Evolutionary conservation across 768 basidiomycete species (phyloP).

Genomic region (Rhizopogon salebrosus): DNA sequence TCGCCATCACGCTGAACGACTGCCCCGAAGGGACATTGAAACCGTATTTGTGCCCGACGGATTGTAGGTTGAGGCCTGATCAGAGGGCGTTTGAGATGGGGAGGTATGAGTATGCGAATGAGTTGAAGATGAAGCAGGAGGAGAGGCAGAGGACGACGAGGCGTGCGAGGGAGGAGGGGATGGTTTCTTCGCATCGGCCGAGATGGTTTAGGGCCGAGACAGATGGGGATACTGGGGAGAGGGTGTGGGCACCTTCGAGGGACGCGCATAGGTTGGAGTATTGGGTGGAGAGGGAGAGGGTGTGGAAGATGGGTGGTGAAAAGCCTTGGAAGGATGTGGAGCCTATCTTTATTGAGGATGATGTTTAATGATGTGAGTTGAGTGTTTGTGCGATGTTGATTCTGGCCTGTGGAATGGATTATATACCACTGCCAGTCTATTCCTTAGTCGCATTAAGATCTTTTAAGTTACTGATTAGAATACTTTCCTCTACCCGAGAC

Average conservation of each 20-base stretch:
- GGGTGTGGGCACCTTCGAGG: conserved; percentile 75
- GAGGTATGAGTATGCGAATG: conserved; percentile 78
- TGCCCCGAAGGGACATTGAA: conserved; percentile 66
- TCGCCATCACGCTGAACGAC: conserved; percentile 88
- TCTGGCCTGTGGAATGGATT: too few species aligned
- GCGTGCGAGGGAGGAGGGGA: conserved; percentile 69
- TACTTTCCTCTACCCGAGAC: too few species aligned
- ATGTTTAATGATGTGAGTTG: neutral
- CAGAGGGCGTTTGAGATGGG: conserved; percentile 93
- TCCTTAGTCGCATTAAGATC: too few species aligned
- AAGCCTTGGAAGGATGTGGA: conserved; percentile 65
- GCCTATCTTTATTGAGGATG: conserved; percentile 73
- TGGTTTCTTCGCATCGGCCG: conserved; percentile 64
- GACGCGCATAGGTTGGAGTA: conserved; percentile 60
- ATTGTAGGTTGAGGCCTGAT: conserved; percentile 89
- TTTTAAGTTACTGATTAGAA: too few species aligned
- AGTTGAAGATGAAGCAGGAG: conserved; percentile 74
- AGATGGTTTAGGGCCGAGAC: conserved; percentile 84
- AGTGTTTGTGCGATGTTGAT: too few species aligned
- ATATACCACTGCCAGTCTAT: too few species aligned
- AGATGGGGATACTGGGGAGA: conserved; percentile 85
- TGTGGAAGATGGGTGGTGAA: conserved; percentile 39
- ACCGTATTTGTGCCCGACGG: conserved; percentile 79
- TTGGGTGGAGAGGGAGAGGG: conserved; percentile 74
- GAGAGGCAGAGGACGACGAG: conserved; percentile 73